Evolutionary conservation across 257 asterid species (phyloP), one percentile per base, ranked within the genome.

Genomic region (Phtheirospermum japonicum): DNA sequence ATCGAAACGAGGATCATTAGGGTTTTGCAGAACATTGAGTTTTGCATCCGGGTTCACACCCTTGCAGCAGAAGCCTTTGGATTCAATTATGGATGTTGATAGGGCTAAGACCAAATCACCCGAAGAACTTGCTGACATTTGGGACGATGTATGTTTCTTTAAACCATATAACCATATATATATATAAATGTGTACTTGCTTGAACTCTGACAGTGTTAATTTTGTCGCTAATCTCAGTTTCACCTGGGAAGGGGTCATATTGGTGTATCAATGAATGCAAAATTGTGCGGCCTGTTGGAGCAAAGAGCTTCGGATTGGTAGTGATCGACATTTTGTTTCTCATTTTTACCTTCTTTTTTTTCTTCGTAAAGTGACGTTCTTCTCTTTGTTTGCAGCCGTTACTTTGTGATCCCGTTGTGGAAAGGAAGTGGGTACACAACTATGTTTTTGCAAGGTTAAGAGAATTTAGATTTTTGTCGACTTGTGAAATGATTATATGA

Each of bases 221-320:
- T 75, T 52, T 75, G 65, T 37, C 65, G 51, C 3, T 39, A 71
- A 67, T 66, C 52, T 55, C 82, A 89, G 99, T 89, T 58, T 78
- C 99, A 92, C 82, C 64, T 89, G 82, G 99, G 99, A 76, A 89
- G 97, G 78, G 96, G 99, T 64, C 97, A 89, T 67, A 82, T 92
- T 61, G 97, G 95, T 76, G 69, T 76, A 64, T 80, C 97, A 31
- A 87, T 89, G 86, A 81, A 70, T 61, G 83, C 95, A 52, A 85
- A 76, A 62, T 63, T 82, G 64, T 89, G 82, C 77, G 65, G 69
- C 68, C 80, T 87, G 32, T 53, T 93, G 84, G 85, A 77, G 75
- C 94, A 89, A 77, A 85, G 97, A 81, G 74, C 94, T 51, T 72
- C 78, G 49, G 77, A 74, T 71, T 86, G 99, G 97, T 92, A 82